Conservation (phyloP, 768 basidiomycete species). For the Macrocybe gigantea region DNA sequence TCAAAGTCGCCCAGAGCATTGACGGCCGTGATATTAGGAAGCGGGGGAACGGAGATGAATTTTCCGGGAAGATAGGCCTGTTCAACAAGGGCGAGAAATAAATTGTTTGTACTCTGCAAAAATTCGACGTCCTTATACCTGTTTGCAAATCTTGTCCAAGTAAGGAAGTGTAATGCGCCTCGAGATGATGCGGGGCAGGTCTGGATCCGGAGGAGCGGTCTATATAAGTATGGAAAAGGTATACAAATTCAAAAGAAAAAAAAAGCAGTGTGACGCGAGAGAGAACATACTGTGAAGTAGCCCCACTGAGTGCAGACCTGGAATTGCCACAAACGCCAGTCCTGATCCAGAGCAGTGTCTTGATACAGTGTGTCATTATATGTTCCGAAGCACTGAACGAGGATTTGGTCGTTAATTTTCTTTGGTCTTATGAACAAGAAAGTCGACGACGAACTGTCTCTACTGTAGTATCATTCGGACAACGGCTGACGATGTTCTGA, state of each 20-base stretch:
- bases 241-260: background rate
- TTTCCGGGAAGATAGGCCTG: conserved; percentile 78
- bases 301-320: conserved; percentile 97
- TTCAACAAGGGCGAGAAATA: background rate
- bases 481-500: conserved; percentile 53
- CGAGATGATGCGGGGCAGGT: conserved; percentile 74
- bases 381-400: conserved; percentile 78
- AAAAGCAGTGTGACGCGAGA: background rate
- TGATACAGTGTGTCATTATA: conserved; percentile 63
- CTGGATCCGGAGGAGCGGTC: conserved; percentile 71
- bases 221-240: conserved; percentile 16
- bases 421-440: background rate
- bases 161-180: conserved; percentile 70
- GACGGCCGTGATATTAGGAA: conserved; percentile 79
- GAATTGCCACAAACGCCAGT: conserved; percentile 87
- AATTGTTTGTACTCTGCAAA: background rate
- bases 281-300: conserved; percentile 66
- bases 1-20: conserved; percentile 83
- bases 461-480: conserved; percentile 35
- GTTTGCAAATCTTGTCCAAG: conserved; percentile 59
- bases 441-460: conserved; percentile 24
- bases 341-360: conserved; percentile 54
- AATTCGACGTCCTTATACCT: conserved; percentile 25
- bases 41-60: conserved; percentile 59
- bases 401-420: background rate